A percentile compares a stretch with the other conserved stretches of the same genome.
These are phyloP conservation scores for Hymenoscyphus infarciens DNA, from an alignment of 2,329 filamentous ascomycete genomes.

Conservation along the genomic window DNA sequence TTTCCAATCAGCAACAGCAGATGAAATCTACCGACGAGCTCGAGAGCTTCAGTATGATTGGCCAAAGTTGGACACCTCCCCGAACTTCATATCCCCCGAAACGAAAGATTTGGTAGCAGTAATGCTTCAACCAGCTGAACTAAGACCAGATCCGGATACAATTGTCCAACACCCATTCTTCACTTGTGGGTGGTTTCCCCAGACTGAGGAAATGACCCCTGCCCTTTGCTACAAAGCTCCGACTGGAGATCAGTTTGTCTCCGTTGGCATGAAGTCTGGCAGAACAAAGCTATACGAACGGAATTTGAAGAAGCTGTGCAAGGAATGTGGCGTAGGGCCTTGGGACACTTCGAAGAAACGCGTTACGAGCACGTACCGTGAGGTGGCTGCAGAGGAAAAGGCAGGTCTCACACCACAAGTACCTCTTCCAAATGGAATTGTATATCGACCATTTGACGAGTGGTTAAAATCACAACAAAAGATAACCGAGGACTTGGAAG, in stretches of 20 bases:
- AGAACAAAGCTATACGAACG: constrained; percentile 37
- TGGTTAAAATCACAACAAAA: constrained; percentile 50
- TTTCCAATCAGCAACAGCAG: constrained; percentile 87
- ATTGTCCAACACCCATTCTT: constrained; percentile 82
- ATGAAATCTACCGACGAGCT: constrained; percentile 76
- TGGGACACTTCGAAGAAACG: constrained; percentile 46
- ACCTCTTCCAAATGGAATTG: constrained; percentile 57
- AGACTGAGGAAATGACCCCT: constrained; percentile 53
- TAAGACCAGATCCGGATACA: constrained; percentile 69
- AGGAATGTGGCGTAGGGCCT: constrained; percentile 56
- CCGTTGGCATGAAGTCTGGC: constrained; percentile 43
- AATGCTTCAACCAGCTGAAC: constrained; percentile 71
- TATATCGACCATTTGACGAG: constrained; percentile 63
- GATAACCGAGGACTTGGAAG: constrained; percentile 1
- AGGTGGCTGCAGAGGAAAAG: constrained; percentile 66
- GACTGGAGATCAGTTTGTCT: constrained; percentile 53
- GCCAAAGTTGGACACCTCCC: constrained; percentile 63
- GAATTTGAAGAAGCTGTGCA: constrained; percentile 57
- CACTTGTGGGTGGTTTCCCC: constrained; percentile 69
- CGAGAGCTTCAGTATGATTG: constrained; percentile 73
- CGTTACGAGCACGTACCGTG: constrained; percentile 54
- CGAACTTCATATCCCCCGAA: constrained; percentile 69
- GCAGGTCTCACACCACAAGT: constrained; percentile 61
- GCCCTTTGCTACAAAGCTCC: constrained; percentile 56
- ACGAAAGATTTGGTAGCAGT: constrained; percentile 74